phyloP scores from a whole-genome alignment of 2,329 filamentous ascomycete species.

The Xylariaceae sp. region DNA sequence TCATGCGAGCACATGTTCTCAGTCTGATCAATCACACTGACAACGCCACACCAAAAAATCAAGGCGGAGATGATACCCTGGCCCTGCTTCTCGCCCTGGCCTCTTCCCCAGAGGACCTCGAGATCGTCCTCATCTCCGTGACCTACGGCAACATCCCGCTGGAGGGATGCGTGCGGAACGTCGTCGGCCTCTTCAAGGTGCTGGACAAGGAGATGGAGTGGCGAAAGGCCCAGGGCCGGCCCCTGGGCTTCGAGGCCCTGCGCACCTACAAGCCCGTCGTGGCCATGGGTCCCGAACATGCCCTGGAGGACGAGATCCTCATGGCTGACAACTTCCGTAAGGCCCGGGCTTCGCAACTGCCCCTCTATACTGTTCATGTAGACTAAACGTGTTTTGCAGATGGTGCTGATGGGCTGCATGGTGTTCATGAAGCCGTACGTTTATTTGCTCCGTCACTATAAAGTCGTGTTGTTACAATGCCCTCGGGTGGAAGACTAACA shows the following conservation, averaged over 20 bases:
- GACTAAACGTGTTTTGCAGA: no score
- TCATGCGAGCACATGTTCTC: conserved; percentile 10
- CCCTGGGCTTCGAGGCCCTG: conserved; percentile 68
- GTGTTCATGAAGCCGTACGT: conserved; percentile 58
- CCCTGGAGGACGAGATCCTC: conserved; percentile 75
- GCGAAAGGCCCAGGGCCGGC: conserved; percentile 63
- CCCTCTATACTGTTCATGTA: not conserved
- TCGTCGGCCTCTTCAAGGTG: conserved; percentile 84
- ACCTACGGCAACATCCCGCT: conserved; percentile 93
- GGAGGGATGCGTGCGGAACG: conserved; percentile 80
- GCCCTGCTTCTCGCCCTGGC: conserved; percentile 83
- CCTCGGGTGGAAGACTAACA: conserved; percentile 3
- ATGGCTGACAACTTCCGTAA: conserved; percentile 83
- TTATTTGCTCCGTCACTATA: not conserved
- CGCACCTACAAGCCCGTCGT: conserved; percentile 72
- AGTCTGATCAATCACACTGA: no score
- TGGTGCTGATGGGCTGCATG: conserved; percentile 69
- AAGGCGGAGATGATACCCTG: conserved; percentile 84
- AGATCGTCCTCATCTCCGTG: conserved; percentile 78
- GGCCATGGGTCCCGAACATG: conserved; percentile 79
- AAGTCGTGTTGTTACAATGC: not conserved
- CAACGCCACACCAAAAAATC: conserved; percentile 1
- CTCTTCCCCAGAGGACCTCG: conserved; percentile 74
- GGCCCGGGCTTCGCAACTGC: conserved; percentile 23
- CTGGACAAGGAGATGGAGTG: conserved; percentile 84